A percentile compares a stretch with the other conserved stretches of the same genome.
phyloP scores from a whole-genome alignment of 768 basidiomycete genomes.

The Hypsizygus marmoreus region DNA sequence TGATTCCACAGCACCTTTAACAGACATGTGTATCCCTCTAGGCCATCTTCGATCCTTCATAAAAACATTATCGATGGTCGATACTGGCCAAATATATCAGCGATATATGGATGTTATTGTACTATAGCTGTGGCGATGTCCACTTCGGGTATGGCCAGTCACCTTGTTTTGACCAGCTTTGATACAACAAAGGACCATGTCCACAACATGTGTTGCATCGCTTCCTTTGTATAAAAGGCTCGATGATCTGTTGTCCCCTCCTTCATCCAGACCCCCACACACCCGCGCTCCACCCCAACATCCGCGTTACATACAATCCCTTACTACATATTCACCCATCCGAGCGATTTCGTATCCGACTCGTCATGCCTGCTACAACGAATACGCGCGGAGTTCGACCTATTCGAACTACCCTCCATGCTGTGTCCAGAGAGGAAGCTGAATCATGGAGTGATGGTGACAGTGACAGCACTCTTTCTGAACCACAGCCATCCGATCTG shows the following conservation, averaged over 20 bases:
- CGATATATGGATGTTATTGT: conserved; percentile 2
- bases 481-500: conserved; percentile 38
- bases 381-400: conserved; percentile 10
- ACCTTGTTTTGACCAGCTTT: conserved; percentile 19
- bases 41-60: too few relatives aligned
- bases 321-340: conserved; percentile 6
- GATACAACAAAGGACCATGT: conserved; percentile 25
- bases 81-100: too few relatives aligned
- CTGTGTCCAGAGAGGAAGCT: conserved; percentile 36
- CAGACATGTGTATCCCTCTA: too few relatives aligned
- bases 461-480: conserved; percentile 31
- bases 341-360: conserved; percentile 2
- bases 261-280: conserved; percentile 4
- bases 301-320: conserved; percentile 8
- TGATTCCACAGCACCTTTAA: too few relatives aligned
- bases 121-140: not conserved
- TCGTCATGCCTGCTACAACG: conserved; percentile 15
- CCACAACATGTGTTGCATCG: conserved; percentile 21
- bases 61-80: too few relatives aligned
- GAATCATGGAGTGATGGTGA: conserved; percentile 37
- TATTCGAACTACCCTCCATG: conserved; percentile 22
- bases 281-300: conserved; percentile 3
- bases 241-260: not conserved
- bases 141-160: not conserved
- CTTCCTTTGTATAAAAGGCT: conserved; percentile 20